phyloP scores from a whole-genome alignment of 2,329 filamentous ascomycete species.

The Phyllosticta paracitricarpa region DNA sequence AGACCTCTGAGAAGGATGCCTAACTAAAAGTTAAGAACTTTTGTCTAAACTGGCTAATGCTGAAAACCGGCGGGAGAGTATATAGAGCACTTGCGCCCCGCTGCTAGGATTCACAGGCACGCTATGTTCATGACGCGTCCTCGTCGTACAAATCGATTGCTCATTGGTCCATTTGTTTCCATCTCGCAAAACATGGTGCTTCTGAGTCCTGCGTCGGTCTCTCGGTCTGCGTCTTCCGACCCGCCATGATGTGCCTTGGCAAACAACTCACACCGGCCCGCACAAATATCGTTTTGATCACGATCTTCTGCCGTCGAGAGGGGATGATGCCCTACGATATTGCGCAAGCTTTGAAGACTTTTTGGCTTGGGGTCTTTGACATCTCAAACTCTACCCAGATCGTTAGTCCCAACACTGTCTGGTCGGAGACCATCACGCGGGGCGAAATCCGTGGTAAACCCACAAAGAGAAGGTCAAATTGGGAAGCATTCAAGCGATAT shows the following conservation, averaged over 20 bases:
- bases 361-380: neutral
- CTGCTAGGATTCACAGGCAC: neutral
- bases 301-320: neutral
- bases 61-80: too few relatives aligned
- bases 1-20: too few relatives aligned
- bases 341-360: neutral
- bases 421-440: neutral
- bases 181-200: neutral
- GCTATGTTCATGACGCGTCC: neutral
- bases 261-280: neutral
- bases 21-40: too few relatives aligned
- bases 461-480: too few relatives aligned
- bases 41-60: too few relatives aligned
- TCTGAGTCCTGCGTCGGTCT: neutral
- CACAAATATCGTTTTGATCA: neutral
- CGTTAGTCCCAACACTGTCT: neutral
- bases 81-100: neutral
- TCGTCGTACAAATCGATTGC: neutral
- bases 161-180: neutral
- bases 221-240: neutral
- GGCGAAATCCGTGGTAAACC: too few relatives aligned
- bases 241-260: neutral
- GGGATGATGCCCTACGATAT: neutral
- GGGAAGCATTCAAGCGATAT: too few relatives aligned
- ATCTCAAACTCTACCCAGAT: neutral